These are phyloP conservation scores for Clitopilus passeckerianus DNA, from an alignment of 768 basidiomycete species.

Conservation along the genomic window DNA sequence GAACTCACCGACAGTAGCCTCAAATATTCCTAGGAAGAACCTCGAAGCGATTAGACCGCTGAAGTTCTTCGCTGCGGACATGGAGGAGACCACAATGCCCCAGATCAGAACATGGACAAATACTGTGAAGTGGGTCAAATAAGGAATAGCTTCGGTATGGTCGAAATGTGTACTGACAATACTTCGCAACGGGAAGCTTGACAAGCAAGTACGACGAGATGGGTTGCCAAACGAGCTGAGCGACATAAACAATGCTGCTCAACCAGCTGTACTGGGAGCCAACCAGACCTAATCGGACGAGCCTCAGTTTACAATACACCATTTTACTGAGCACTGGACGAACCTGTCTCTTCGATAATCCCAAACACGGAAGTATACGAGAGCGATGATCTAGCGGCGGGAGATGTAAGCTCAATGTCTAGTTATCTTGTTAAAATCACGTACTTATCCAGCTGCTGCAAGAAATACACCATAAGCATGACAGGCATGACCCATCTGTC, in stretches of 20 bases:
- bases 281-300: conserved; percentile 13
- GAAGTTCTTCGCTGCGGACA: conserved; percentile 34
- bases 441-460: no score
- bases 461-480: no score
- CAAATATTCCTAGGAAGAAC: conserved; percentile 40
- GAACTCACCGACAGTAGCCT: conserved; percentile 37
- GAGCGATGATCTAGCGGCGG: conserved; percentile 24
- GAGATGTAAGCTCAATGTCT: no score
- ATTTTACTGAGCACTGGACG: conserved; percentile 1
- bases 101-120: conserved; percentile 35
- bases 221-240: conserved; percentile 39
- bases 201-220: conserved; percentile 36
- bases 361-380: conserved; percentile 45
- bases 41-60: conserved; percentile 32
- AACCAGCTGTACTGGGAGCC: conserved; percentile 42
- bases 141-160: neutral
- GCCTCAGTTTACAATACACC: neutral
- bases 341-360: conserved; percentile 29
- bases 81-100: conserved; percentile 33
- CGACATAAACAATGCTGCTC: conserved; percentile 38
- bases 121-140: conserved; percentile 11
- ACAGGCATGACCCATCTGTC: no score
- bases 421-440: no score
- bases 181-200: conserved; percentile 32
- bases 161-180: conserved; percentile 18